Base-by-base conservation (phyloP, 495 filamentous ascomycete species). In the Xylaria scruposa region DNA sequence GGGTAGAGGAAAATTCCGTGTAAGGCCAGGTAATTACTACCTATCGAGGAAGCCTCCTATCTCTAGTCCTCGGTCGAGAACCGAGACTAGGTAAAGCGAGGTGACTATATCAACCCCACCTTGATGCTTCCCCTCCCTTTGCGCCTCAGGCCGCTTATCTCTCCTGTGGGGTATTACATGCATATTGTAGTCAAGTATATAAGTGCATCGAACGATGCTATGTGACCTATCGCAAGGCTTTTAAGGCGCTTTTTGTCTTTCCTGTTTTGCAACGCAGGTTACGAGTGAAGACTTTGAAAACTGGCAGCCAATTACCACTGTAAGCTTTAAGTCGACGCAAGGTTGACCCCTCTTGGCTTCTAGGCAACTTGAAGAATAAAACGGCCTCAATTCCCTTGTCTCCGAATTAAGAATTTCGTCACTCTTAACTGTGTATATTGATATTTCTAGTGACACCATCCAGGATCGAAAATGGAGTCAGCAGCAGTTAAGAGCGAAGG, bases 401-500 rank as follows among this genome's bases (percentile, higher is more conserved):
- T 59, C 15, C 15, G 17, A 60, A 40, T 21, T 38, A 17, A 13
- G 31, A 21, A 17, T 4, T 8, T 21, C 8, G 36, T 44, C n/a
- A 21, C 59, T 6, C 38, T 26, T 21, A 15, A 3, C 21, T 38
- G 21, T 2, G 36, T 13, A 26, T 63, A 26, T 44, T 24, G 8
- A 60, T 38, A 62, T 44, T 10, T 42, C 21, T 24, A 15, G n/a
- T 26, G 9, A 60, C n/a, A 7, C 17, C 31, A 17, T n/a, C 21
- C 15, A 44, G 15, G 68, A 72, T 19, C 49, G 15, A 73, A 74
- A 13, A 85, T 86, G 84, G 82, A 83, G 58, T 78, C 84, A 33
- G 85, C 88, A 10, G 91, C 88, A 9, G 90, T 94, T 17, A 85
- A 88, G 47, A 86, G 87, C 68, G 90, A 93, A 64, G 89, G 88